Percentiles rank a stretch among this genome's conserved stretches.
Conservation (phyloP, 768 basidiomycete genomes). For the Suillus ampliporus region DNA sequence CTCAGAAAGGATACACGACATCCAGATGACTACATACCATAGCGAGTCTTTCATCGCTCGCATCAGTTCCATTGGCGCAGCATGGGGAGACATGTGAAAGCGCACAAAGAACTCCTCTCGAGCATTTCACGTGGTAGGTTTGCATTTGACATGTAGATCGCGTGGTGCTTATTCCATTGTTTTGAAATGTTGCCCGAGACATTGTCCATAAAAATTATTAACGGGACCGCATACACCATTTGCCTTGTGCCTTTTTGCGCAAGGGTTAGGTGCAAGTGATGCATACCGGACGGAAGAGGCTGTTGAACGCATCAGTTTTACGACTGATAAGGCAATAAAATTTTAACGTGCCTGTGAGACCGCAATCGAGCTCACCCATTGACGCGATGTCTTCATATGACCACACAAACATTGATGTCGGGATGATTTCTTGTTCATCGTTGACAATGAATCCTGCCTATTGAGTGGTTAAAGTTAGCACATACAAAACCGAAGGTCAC, state of each 20-base stretch:
- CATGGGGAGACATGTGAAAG: slow-evolving; percentile 49
- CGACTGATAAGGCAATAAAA: not conserved
- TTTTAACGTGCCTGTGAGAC: slow-evolving; percentile 4
- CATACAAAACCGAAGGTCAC: not conserved
- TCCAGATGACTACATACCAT: not conserved
- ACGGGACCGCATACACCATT: not conserved
- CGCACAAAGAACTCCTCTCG: slow-evolving; percentile 42
- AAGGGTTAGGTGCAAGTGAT: slow-evolving; percentile 16
- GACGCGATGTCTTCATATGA: slow-evolving; percentile 7
- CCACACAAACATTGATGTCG: not conserved
- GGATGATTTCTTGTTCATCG: slow-evolving; percentile 7
- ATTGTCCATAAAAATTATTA: slow-evolving; percentile 37
- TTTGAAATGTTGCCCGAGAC: slow-evolving; percentile 50
- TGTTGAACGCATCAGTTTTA: not conserved
- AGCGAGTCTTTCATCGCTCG: slow-evolving; percentile 33
- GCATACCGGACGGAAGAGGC: not conserved
- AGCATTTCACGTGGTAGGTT: slow-evolving; percentile 43
- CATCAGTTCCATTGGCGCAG: slow-evolving; percentile 44
- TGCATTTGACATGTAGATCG: slow-evolving; percentile 43
- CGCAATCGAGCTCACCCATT: not conserved
- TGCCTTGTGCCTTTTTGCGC: slow-evolving; percentile 18
- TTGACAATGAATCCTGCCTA: slow-evolving; percentile 13
- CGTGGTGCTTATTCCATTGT: slow-evolving; percentile 53
- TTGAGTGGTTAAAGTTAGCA: not conserved
- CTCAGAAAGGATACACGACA: not conserved